These are phyloP conservation scores for Arthrobotrys iridis DNA, from an alignment of 2,329 filamentous ascomycete species.

Conservation along the genomic window DNA sequence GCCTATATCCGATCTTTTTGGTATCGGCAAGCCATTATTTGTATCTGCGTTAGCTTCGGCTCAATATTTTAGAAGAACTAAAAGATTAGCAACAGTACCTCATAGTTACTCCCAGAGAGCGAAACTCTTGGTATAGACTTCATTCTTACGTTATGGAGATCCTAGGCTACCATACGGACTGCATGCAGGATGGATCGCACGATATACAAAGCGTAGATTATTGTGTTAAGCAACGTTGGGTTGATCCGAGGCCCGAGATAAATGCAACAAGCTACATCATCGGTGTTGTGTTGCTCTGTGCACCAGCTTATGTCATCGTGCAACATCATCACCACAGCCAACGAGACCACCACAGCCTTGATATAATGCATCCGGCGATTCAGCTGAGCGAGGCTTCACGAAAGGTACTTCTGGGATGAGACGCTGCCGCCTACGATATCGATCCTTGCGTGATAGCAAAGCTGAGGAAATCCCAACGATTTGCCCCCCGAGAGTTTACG, in stretches of 20 bases:
- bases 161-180: not conserved
- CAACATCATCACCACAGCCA: not conserved
- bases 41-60: not conserved
- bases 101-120: conserved; percentile 21
- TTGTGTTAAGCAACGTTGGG: too few relatives aligned
- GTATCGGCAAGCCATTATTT: not conserved
- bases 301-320: conserved; percentile 8
- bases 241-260: conserved; percentile 19
- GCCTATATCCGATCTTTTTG: conserved; percentile 27
- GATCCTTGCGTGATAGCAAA: not conserved
- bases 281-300: not conserved
- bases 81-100: not conserved
- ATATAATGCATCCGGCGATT: not conserved
- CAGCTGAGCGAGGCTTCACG: not conserved
- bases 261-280: not conserved
- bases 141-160: too few relatives aligned
- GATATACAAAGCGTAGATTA: too few relatives aligned
- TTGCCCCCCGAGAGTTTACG: not conserved
- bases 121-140: conserved; percentile 5
- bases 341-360: not conserved
- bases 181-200: not conserved
- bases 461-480: not conserved
- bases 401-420: too few relatives aligned
- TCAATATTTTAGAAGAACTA: not conserved
- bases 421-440: not conserved